A percentile compares a stretch with the other conserved stretches of the same genome.
phyloP scores from a whole-genome alignment of 2,329 filamentous ascomycete species.

The Anthostomella pinea region DNA sequence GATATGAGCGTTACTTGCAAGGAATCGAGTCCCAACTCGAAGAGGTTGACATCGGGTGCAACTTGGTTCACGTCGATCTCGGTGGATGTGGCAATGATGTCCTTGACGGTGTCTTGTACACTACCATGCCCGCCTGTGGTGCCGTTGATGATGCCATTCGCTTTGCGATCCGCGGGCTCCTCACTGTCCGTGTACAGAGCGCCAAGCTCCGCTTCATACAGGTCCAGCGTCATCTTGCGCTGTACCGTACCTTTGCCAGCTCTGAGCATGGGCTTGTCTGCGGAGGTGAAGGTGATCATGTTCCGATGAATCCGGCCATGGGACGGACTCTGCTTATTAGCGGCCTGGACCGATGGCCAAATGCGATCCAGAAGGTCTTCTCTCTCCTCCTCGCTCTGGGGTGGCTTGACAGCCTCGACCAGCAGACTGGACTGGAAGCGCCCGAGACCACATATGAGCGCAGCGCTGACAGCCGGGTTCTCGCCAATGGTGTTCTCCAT shows the following conservation, averaged over 20 bases:
- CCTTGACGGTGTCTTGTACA: slow-evolving; percentile 8
- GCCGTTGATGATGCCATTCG: not conserved
- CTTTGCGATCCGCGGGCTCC: not conserved
- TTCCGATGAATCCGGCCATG: slow-evolving; percentile 16
- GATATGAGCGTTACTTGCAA: slow-evolving; percentile 16
- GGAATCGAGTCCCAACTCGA: slow-evolving; percentile 21
- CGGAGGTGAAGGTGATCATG: slow-evolving; percentile 30
- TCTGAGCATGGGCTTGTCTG: slow-evolving; percentile 32
- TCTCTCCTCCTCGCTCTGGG: slow-evolving; percentile 6
- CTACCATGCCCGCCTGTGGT: not conserved
- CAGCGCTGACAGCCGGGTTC: slow-evolving; percentile 29
- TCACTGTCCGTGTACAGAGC: slow-evolving; percentile 27
- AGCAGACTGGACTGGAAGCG: slow-evolving; percentile 26
- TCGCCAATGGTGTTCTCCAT: slow-evolving; percentile 34
- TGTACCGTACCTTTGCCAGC: slow-evolving; percentile 38
- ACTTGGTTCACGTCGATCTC: slow-evolving; percentile 10
- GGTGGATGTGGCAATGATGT: slow-evolving; percentile 9
- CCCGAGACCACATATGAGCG: slow-evolving; percentile 34
- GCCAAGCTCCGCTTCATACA: slow-evolving; percentile 32
- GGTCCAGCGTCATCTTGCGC: slow-evolving; percentile 25
- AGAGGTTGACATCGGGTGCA: slow-evolving; percentile 11
- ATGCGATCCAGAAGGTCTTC: slow-evolving; percentile 12
- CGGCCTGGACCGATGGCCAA: slow-evolving; percentile 16
- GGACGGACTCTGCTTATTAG: slow-evolving; percentile 14
- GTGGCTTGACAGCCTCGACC: slow-evolving; percentile 17